A percentile compares a stretch with the other conserved stretches of the same genome.
Evolutionary conservation across 2,329 filamentous ascomycete species (phyloP).

Genomic region (Aspergillus chevalieri): DNA sequence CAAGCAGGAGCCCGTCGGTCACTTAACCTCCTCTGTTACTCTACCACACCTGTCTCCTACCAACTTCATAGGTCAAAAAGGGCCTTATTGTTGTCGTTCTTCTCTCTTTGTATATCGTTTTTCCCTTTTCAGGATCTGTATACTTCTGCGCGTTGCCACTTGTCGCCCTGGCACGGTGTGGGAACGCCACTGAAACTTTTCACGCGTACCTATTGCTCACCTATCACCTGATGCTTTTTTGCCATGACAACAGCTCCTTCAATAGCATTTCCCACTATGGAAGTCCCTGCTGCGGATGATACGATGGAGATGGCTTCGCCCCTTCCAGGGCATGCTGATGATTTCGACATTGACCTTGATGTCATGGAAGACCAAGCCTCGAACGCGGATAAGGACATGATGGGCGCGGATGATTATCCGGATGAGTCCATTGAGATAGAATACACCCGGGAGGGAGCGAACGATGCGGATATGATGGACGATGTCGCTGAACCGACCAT

Average conservation of each 20-base stretch:
- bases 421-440: conserved; percentile 26
- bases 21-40: not conserved
- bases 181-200: conserved; percentile 15
- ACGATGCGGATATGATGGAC: conserved; percentile 45
- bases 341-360: conserved; percentile 57
- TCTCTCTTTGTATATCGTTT: not conserved
- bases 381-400: conserved; percentile 48
- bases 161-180: not conserved
- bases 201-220: conserved; percentile 9
- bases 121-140: conserved; percentile 2
- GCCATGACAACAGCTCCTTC: conserved; percentile 31
- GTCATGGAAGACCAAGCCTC: conserved; percentile 52
- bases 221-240: conserved; percentile 10
- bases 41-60: conserved; percentile 6
- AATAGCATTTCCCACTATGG: conserved; percentile 29
- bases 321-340: conserved; percentile 40
- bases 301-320: conserved; percentile 40
- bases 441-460: conserved; percentile 22
- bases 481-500: conserved; percentile 37
- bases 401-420: conserved; percentile 34
- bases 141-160: not conserved
- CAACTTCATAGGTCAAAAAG: not conserved
- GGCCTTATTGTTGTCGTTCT: not conserved
- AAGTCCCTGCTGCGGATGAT: conserved; percentile 35
- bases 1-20: conserved; percentile 12